Evolutionary conservation across 2,329 filamentous ascomycete genomes (phyloP).

Genomic region (Emergomyces orientalis): DNA sequence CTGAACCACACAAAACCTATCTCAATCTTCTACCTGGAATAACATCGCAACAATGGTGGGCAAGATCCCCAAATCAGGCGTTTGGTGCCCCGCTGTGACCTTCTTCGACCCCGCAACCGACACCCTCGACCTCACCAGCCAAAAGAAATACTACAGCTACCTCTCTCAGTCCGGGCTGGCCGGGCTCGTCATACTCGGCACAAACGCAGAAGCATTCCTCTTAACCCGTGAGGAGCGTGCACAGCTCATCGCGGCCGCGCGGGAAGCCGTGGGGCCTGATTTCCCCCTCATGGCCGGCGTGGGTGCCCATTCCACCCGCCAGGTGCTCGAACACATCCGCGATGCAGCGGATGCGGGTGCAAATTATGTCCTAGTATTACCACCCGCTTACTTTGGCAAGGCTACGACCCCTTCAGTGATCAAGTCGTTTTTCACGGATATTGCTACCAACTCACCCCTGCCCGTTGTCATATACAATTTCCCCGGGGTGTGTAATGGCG

Average conservation of each 20-base stretch:
- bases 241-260: conserved; percentile 48
- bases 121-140: conserved; percentile 40
- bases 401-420: conserved; percentile 50
- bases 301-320: conserved; percentile 54
- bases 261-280: conserved; percentile 43
- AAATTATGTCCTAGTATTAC: conserved; percentile 53
- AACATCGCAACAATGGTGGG: conserved; percentile 10
- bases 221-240: conserved; percentile 51
- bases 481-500: conserved; percentile 57
- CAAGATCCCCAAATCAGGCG: conserved; percentile 28
- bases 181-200: conserved; percentile 47
- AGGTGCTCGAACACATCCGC: conserved; percentile 50
- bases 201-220: conserved; percentile 49
- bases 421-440: conserved; percentile 50
- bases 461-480: conserved; percentile 61
- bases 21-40: neutral
- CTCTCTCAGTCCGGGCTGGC: conserved; percentile 43
- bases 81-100: conserved; percentile 47
- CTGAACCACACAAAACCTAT: neutral
- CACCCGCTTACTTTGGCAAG: conserved; percentile 57
- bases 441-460: conserved; percentile 45
- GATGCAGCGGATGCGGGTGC: conserved; percentile 54
- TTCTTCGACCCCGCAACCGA: conserved; percentile 46
- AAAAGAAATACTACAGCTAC: conserved; percentile 45
- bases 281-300: conserved; percentile 56